phyloP scores from a whole-genome alignment of 139 green algal species.

The Pleodorina starrii region DNA sequence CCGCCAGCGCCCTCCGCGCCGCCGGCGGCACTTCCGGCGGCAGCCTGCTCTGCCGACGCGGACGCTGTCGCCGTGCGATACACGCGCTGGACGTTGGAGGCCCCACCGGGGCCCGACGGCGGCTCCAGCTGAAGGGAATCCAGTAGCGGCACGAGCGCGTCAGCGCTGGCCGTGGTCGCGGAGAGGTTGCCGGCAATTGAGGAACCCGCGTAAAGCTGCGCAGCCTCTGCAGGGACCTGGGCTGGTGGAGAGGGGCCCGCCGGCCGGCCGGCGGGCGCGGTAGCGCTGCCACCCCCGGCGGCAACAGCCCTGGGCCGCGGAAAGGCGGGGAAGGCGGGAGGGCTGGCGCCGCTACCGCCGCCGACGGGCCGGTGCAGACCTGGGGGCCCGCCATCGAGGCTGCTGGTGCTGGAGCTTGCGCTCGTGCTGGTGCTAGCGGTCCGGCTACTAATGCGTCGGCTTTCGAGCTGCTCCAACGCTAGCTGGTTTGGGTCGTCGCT shows the following conservation, averaged over 20 bases:
- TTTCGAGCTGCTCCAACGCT: background rate
- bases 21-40: background rate
- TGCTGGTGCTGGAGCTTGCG: constrained; percentile 18
- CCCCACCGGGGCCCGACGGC: background rate
- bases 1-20: background rate
- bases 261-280: background rate
- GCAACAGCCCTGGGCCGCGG: background rate
- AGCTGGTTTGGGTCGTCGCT: background rate
- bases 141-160: background rate
- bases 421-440: constrained; percentile 32
- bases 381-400: no score
- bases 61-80: background rate
- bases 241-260: background rate
- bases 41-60: background rate
- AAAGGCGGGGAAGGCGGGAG: background rate
- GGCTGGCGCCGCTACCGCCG: background rate
- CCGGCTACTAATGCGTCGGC: background rate
- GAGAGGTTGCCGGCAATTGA: constrained; percentile 3
- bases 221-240: background rate
- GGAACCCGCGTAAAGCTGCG: constrained; percentile 3
- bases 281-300: background rate
- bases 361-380: background rate
- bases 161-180: background rate
- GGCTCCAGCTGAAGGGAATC: constrained; percentile 8
- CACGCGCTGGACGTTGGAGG: background rate